Evolutionary conservation across 306 rosid genomes (phyloP), one percentile per base, ranked within the genome.

Genomic region (Abrus precatorius): DNA sequence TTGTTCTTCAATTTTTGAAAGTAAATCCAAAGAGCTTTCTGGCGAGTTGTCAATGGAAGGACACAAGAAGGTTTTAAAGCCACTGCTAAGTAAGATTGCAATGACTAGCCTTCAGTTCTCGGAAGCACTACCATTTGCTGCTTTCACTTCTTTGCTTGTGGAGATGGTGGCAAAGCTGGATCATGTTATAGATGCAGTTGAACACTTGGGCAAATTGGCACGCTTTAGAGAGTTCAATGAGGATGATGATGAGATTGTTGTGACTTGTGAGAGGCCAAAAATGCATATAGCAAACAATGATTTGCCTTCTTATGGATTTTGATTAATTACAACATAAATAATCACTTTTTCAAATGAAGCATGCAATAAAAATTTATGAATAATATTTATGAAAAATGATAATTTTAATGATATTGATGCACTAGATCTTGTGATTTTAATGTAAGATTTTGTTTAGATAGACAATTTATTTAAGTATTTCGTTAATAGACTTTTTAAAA

Each of bases 121-220:
- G 20, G 97, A 94, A 56, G 97, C 93, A 69, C 83, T 92, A 27
- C 98, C 98, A 0, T 85, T 94, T 80, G 97, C 97, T 48, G 94
- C 97, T 45, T 92, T 94, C 72, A 88, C 97, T 57, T 90, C 97
- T 12, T 55, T 91, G 85, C 86, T 94, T 8, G 91, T 92, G 71
- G 98, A 94, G 88, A 86, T 86, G 47, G 98, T 90, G 52, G 97
- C 98, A 40, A 92, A 91, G 84, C 88, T 94, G 9, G 98, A 92
- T 49, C 56, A 50, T 81, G 88, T 94, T 14, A 88, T 94, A 5
- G 90, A 86, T 65, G 91, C 86, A 84, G 93, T 94, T 27, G 94
- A 92, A 40, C 85, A 87, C 43, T 48, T 94, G 82, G 97, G 97
- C 2, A 89, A 79, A 55, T 54, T 86, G 85, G 88, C 92, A 12